Evolutionary conservation across 108 stramenopile genomes (phyloP).

Genomic region (Fistulifera solaris): DNA sequence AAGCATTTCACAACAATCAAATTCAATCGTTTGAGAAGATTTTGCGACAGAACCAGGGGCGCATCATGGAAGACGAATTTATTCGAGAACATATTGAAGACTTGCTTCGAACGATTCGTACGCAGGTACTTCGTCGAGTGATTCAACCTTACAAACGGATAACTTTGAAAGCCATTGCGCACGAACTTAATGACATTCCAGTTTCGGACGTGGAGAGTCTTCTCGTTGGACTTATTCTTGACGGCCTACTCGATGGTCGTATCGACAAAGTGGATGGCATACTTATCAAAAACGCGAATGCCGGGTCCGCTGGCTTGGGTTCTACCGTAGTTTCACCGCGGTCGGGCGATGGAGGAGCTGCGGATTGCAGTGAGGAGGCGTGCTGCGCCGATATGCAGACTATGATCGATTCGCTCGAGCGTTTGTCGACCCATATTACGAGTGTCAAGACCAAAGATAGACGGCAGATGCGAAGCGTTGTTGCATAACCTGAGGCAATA

Average conservation of each 20-base stretch:
- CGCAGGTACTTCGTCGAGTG: conserved; percentile 71
- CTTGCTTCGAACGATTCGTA: conserved; percentile 83
- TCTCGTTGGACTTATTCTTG: conserved; percentile 76
- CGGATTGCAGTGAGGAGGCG: no score
- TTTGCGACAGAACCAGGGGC: conserved; percentile 61
- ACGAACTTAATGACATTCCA: conserved; percentile 81
- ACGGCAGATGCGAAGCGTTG: no score
- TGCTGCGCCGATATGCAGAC: no score
- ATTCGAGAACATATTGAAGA: conserved; percentile 79
- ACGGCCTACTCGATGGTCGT: conserved; percentile 67
- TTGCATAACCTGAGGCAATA: no score
- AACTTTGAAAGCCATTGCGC: conserved; percentile 60
- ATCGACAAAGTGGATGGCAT: conserved; percentile 76
- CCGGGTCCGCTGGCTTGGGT: background rate
- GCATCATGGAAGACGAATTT: conserved; percentile 91
- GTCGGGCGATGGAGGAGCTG: no score
- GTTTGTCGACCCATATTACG: no score
- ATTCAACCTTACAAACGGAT: conserved; percentile 86
- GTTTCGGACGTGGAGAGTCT: conserved; percentile 78
- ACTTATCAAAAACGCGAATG: conserved; percentile 6
- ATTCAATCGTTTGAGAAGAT: conserved; percentile 72
- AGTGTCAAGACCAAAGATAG: no score
- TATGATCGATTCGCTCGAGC: no score
- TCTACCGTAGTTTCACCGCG: no score
- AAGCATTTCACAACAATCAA: conserved; percentile 83